Conservation (phyloP, 1,139 yeast species). For the Nakaseomyces bracarensis region DNA sequence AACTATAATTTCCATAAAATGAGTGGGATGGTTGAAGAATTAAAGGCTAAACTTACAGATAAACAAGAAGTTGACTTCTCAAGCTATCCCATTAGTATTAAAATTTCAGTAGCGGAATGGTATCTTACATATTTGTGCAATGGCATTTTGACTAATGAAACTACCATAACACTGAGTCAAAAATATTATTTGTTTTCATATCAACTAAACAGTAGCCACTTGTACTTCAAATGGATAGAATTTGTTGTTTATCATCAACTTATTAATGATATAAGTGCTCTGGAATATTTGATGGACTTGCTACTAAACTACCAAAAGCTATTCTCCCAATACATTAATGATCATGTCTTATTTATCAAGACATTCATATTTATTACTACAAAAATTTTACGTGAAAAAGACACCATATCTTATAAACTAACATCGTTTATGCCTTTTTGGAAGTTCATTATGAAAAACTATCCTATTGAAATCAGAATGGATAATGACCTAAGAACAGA, state of each 20-base stretch:
- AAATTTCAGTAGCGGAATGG: conserved; percentile 30
- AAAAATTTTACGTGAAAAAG: conserved; percentile 21
- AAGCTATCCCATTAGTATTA: conserved; percentile 23
- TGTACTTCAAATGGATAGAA: conserved; percentile 31
- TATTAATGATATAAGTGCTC: conserved; percentile 23
- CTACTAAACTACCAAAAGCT: conserved; percentile 25
- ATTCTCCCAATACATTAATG: conserved; percentile 29
- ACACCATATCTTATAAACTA: conserved; percentile 20
- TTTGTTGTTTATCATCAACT: conserved; percentile 31
- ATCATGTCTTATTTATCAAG: conserved; percentile 29
- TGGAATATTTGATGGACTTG: conserved; percentile 27
- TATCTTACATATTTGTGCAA: conserved; percentile 26
- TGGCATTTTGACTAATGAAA: conserved; percentile 15
- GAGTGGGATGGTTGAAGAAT: conserved; percentile 17
- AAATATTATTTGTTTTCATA: conserved; percentile 24
- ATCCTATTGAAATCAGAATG: conserved; percentile 23
- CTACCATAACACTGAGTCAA: conserved; percentile 17
- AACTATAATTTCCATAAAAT: conserved; percentile 26
- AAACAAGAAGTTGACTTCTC: conserved; percentile 9
- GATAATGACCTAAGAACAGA: conserved; percentile 27
- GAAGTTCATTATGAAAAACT: conserved; percentile 30
- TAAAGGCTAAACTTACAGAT: conserved; percentile 16
- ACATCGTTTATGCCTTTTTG: conserved; percentile 28
- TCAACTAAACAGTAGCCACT: conserved; percentile 24
- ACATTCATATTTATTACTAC: conserved; percentile 27